A percentile compares a stretch with the other conserved stretches of the same genome.
These are phyloP conservation scores for Coccinonectria pachysandricola DNA, from an alignment of 2,329 filamentous ascomycete species.

Conservation along the genomic window DNA sequence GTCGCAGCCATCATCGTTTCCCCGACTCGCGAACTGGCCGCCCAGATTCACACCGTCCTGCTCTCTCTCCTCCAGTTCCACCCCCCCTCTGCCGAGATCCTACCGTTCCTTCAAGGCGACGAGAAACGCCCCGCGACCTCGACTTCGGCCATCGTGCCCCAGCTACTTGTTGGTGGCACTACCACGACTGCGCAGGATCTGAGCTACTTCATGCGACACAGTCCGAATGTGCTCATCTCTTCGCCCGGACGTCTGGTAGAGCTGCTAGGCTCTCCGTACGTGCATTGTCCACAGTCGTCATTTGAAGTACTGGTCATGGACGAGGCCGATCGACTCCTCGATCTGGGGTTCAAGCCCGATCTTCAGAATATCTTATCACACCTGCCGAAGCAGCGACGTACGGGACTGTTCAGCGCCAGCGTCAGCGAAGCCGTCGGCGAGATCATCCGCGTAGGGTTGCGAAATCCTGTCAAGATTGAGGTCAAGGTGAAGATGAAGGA, in stretches of 20 bases:
- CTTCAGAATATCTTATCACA: constrained; percentile 74
- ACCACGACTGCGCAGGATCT: constrained; percentile 76
- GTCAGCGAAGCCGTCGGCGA: constrained; percentile 93
- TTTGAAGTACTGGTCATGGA: constrained; percentile 92
- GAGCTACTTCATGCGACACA: constrained; percentile 70
- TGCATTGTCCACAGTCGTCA: constrained; percentile 76
- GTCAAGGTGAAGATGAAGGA: constrained; percentile 75
- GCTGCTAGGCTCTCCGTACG: constrained; percentile 73
- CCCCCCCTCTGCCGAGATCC: constrained; percentile 58
- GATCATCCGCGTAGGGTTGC: constrained; percentile 80
- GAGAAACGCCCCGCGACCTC: constrained; percentile 42
- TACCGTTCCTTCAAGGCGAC: constrained; percentile 43
- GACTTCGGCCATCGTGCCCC: constrained; percentile 58
- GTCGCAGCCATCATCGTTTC: constrained; percentile 86
- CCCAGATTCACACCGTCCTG: constrained; percentile 79
- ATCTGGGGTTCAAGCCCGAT: constrained; percentile 89
- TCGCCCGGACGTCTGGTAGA: constrained; percentile 87
- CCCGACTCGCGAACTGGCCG: constrained; percentile 80
- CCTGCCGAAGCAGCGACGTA: constrained; percentile 85
- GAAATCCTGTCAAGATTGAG: constrained; percentile 90
- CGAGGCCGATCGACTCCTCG: constrained; percentile 84
- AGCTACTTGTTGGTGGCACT: constrained; percentile 77
- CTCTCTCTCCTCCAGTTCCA: constrained; percentile 74
- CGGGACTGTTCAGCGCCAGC: constrained; percentile 87
- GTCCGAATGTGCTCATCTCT: constrained; percentile 80